Percentiles rank a stretch among this genome's conserved stretches.
Evolutionary conservation across 1,284 basidiomycete genomes (phyloP).

Genomic region (Cryptococcus sp.): DNA sequence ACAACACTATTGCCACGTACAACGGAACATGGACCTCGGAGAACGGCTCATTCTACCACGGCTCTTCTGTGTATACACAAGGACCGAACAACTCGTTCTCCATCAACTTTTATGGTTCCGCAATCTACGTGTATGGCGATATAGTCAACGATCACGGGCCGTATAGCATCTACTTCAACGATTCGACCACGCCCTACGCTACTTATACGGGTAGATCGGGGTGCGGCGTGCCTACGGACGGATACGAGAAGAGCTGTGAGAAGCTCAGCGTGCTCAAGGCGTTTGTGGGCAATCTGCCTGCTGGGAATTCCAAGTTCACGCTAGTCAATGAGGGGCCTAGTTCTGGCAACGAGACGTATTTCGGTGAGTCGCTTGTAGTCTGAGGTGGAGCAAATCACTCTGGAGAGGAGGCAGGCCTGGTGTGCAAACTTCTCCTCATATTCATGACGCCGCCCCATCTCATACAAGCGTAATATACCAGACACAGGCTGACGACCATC

Average conservation of each 20-base stretch:
- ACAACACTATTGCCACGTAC: constrained; percentile 44
- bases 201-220: constrained; percentile 46
- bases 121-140: constrained; percentile 53
- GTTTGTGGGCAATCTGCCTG: constrained; percentile 35
- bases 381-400: too few relatives aligned
- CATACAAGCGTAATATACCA: constrained; percentile 1
- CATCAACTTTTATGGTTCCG: constrained; percentile 48
- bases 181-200: constrained; percentile 21
- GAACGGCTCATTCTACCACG: constrained; percentile 41
- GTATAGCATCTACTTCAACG: constrained; percentile 49
- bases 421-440: too few relatives aligned
- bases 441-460: too few relatives aligned
- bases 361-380: constrained; percentile 37
- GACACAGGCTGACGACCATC: not conserved
- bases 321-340: constrained; percentile 44
- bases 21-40: constrained; percentile 49
- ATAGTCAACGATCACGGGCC: constrained; percentile 54
- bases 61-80: constrained; percentile 44
- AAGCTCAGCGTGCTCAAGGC: constrained; percentile 50
- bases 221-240: constrained; percentile 33
- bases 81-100: constrained; percentile 35
- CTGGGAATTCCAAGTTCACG: constrained; percentile 40
- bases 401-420: too few relatives aligned
- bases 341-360: constrained; percentile 38
- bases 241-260: constrained; percentile 49